These are phyloP conservation scores for Cryptococcus sp. DNA, from an alignment of 1,284 basidiomycete species.

Conservation along the genomic window DNA sequence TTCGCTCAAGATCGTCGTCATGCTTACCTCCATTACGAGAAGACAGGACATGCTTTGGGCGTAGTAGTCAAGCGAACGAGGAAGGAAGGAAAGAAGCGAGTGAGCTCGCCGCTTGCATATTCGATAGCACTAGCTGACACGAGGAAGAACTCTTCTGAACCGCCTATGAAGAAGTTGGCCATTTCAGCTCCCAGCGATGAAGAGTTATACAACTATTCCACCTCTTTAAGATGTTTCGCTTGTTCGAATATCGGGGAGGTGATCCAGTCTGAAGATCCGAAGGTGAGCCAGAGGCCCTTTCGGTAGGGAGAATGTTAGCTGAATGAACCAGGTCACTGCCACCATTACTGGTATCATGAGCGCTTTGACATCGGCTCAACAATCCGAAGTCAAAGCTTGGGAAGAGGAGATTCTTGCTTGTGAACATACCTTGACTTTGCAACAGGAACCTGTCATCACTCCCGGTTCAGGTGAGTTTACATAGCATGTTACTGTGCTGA, in stretches of 20 bases:
- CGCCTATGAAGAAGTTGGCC: constrained; percentile 84
- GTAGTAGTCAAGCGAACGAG: constrained; percentile 74
- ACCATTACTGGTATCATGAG: constrained; percentile 71
- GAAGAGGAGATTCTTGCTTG: constrained; percentile 88
- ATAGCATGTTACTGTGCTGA: constrained; percentile 2
- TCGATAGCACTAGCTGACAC: not conserved
- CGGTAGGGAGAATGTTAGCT: too few relatives aligned
- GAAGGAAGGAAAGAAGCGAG: constrained; percentile 64
- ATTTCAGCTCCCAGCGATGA: constrained; percentile 80
- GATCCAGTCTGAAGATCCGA: constrained; percentile 52
- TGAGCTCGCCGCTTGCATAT: constrained; percentile 47
- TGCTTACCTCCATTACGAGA: constrained; percentile 64
- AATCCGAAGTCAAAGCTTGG: constrained; percentile 95
- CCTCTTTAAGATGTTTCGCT: constrained; percentile 69
- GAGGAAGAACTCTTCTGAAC: constrained; percentile 59
- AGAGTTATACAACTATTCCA: constrained; percentile 74
- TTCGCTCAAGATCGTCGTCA: constrained; percentile 59
- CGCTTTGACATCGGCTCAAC: constrained; percentile 80
- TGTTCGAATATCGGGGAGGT: constrained; percentile 56
- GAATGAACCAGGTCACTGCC: constrained; percentile 51
- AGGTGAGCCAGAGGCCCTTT: constrained; percentile 26
- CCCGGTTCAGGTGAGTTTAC: constrained; percentile 30
- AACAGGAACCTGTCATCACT: constrained; percentile 55
- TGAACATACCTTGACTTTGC: constrained; percentile 75
- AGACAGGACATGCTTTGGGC: constrained; percentile 69